Evolutionary conservation across 2,329 filamentous ascomycete genomes (phyloP), one percentile per base, ranked within the genome.

Genomic region (Hypoxylon sp.): DNA sequence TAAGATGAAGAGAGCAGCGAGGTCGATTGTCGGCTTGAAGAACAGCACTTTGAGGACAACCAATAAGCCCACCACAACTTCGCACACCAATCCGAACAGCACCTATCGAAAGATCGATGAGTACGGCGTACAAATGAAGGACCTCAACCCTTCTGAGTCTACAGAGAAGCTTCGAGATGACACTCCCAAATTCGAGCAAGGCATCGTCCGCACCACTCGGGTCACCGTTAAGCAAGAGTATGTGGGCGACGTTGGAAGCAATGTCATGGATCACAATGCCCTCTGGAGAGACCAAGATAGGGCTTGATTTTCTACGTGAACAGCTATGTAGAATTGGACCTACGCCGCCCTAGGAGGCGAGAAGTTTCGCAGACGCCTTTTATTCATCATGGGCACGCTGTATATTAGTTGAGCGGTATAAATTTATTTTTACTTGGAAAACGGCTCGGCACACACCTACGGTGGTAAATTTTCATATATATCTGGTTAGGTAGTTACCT

Each of bases 151-250:
- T n/a, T 66, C 70, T 1, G 72, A 71, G 30, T 74, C 71, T 9
- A 73, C 67, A 4, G 72, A 74, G 25, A 62, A 65, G n/a, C 70
- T 74, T 21, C 61, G 67, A 16, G 63, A 70, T 2, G 56, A 68
- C 19, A 19, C 48, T 12, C 23, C 25, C 16, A 46, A 64, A 25
- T 46, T 58, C 39, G 53, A 69, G 9, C 66, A 70, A 14, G 64
- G 66, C 5, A 74, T 74, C 32, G 48, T 71, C 46, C 68, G 71
- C 16, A 74, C 70, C 2, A 74, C 72, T 14, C 71, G 53, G 2
- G 65, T 68, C 19, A 68, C 61, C 6, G 39, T 69, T 19, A 55
- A 66, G 55, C 56, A 69, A 32, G 67, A 69, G 30, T 68, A 62
- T 21, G 50, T 58, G 25, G 30, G 45, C 14, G 61, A 68, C 11